A percentile compares a stretch with the other conserved stretches of the same genome.
phyloP scores from a whole-genome alignment of 768 basidiomycete species.

The Lactarius trivialis region DNA sequence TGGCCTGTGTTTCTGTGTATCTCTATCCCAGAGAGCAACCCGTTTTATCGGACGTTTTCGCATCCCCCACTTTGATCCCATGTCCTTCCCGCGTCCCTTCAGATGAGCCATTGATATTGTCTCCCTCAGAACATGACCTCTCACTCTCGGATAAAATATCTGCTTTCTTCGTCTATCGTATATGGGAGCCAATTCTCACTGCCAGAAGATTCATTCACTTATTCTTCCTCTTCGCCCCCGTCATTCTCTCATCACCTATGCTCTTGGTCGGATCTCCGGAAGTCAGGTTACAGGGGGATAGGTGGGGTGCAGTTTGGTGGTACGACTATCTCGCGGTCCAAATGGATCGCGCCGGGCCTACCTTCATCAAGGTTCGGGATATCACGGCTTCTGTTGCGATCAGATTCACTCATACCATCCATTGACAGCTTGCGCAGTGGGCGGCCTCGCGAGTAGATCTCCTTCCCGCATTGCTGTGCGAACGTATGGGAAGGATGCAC shows the following conservation, averaged over 20 bases:
- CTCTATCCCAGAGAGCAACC: conserved; percentile 39
- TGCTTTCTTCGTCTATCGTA: conserved; percentile 43
- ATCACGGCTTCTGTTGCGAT: background rate
- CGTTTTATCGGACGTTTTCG: conserved; percentile 42
- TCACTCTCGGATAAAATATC: conserved; percentile 41
- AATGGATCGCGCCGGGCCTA: conserved; percentile 95
- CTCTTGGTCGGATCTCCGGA: conserved; percentile 60
- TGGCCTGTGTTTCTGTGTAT: conserved; percentile 49
- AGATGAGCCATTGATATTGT: conserved; percentile 42
- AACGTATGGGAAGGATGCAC: conserved; percentile 78
- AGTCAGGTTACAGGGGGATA: conserved; percentile 56
- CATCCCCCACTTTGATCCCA: conserved; percentile 45
- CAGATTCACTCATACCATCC: background rate
- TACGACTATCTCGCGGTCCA: conserved; percentile 79
- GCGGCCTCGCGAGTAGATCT: conserved; percentile 92
- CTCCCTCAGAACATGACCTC: conserved; percentile 58
- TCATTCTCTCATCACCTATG: conserved; percentile 79
- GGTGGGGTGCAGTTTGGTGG: conserved; percentile 97
- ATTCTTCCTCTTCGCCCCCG: conserved; percentile 78
- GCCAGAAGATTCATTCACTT: conserved; percentile 78
- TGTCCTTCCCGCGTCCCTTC: conserved; percentile 27
- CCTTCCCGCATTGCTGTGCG: conserved; percentile 82
- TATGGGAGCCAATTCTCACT: conserved; percentile 86
- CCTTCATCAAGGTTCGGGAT: conserved; percentile 81
- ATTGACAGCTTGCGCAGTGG: conserved; percentile 89